phyloP scores from a whole-genome alignment of 2,329 filamentous ascomycete genomes.

The Penicillium sclerotiorum region DNA sequence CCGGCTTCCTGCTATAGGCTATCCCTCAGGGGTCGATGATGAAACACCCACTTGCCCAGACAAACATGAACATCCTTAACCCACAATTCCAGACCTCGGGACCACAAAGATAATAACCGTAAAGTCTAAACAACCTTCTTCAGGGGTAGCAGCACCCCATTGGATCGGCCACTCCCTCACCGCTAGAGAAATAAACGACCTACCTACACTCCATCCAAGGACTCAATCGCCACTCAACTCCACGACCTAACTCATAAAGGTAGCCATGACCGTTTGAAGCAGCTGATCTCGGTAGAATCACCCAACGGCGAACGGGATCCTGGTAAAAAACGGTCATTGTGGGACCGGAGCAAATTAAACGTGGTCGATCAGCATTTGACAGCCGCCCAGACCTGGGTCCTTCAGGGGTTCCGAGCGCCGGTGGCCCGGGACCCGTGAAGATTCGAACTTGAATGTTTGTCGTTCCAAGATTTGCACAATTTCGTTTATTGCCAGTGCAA shows the following conservation, averaged over 20 bases:
- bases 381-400: constrained; percentile 5
- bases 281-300: background rate
- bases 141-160: background rate
- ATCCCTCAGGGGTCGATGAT: no score
- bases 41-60: no score
- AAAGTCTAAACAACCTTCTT: background rate
- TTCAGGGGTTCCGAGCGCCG: constrained; percentile 2
- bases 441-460: background rate
- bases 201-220: background rate
- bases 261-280: background rate
- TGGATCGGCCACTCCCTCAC: background rate
- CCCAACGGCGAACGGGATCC: background rate
- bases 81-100: background rate
- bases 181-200: background rate
- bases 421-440: background rate
- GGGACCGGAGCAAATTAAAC: constrained; percentile 17
- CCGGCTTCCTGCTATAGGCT: no score
- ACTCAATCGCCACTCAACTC: background rate
- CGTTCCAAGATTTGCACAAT: no score
- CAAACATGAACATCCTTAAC: background rate
- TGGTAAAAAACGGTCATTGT: constrained; percentile 11
- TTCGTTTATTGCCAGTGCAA: no score
- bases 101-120: background rate
- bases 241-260: background rate
- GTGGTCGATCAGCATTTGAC: constrained; percentile 23